Conservation (phyloP, 169 alveolate species). For the Plasmodium fragile region DNA sequence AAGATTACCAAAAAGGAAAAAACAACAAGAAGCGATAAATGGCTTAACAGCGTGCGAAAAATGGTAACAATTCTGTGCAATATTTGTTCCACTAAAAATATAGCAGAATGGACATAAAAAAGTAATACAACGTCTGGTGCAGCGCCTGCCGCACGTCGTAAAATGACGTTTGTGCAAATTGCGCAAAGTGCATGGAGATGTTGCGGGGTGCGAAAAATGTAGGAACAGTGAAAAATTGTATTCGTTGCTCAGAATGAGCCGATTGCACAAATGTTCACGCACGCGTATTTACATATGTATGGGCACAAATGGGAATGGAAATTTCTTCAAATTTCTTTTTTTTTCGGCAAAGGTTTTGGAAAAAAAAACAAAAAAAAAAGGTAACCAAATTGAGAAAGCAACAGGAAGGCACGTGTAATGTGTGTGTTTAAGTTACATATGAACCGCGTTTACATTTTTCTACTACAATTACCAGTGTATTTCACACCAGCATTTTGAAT, state of each 20-base stretch:
- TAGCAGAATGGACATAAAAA: not conserved
- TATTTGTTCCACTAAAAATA: not conserved
- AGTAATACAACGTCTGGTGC: constrained; percentile 6
- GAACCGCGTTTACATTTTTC: constrained; percentile 2
- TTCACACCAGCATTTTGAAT: not conserved
- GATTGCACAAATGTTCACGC: not conserved
- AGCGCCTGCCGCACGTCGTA: not conserved
- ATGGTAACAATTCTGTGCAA: not conserved
- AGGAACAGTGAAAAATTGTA: not conserved
- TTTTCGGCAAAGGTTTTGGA: not conserved
- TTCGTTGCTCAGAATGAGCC: not conserved
- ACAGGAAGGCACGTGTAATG: constrained; percentile 21
- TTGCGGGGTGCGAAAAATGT: not conserved
- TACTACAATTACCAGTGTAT: not conserved
- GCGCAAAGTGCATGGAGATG: not conserved
- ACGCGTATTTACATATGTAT: constrained; percentile 6
- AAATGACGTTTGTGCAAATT: not conserved
- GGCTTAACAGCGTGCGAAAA: not conserved
- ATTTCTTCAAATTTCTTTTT: constrained; percentile 14
- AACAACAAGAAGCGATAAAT: constrained; percentile 4
- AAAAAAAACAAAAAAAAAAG: constrained; percentile 27
- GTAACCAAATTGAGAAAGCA: constrained; percentile 1
- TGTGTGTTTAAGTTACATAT: constrained; percentile 25
- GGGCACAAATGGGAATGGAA: not conserved
- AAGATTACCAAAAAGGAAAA: not conserved